Percentiles rank a stretch among this genome's conserved stretches.
These are phyloP conservation scores for Trametes cinnabarina DNA, from an alignment of 768 basidiomycete species.

Conservation along the genomic window DNA sequence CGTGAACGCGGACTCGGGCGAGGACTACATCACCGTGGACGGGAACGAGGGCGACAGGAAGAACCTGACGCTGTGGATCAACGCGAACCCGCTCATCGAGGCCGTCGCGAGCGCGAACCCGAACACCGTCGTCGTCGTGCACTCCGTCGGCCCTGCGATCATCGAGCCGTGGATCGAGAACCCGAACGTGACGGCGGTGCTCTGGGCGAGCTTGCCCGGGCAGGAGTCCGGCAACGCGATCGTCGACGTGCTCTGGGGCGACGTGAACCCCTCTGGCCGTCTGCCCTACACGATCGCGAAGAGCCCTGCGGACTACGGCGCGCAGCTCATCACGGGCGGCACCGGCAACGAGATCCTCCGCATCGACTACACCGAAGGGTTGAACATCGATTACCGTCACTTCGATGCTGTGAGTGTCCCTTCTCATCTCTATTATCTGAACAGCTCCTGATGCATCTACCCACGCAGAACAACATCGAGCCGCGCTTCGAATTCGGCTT, in stretches of 20 bases:
- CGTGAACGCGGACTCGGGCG: slow-evolving; percentile 81
- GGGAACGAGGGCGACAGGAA: slow-evolving; percentile 75
- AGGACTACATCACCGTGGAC: slow-evolving; percentile 77
- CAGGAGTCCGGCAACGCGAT: slow-evolving; percentile 52
- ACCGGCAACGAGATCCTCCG: slow-evolving; percentile 27
- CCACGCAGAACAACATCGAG: slow-evolving; percentile 55
- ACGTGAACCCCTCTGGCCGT: slow-evolving; percentile 48
- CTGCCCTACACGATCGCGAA: slow-evolving; percentile 56
- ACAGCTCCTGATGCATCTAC: background rate
- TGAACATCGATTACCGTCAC: slow-evolving; percentile 37
- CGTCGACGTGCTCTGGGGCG: slow-evolving; percentile 51
- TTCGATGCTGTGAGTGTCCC: slow-evolving; percentile 35
- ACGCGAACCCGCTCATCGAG: slow-evolving; percentile 66
- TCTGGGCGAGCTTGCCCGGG: slow-evolving; percentile 42
- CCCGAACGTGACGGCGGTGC: slow-evolving; percentile 49
- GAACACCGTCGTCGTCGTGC: slow-evolving; percentile 70
- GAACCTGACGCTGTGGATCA: slow-evolving; percentile 73
- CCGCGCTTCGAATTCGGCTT: slow-evolving; percentile 91
- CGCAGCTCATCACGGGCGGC: slow-evolving; percentile 28
- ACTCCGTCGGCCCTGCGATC: slow-evolving; percentile 43
- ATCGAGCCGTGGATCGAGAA: slow-evolving; percentile 47
- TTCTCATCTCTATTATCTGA: background rate
- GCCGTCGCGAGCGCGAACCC: slow-evolving; percentile 65
- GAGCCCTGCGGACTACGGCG: slow-evolving; percentile 43
- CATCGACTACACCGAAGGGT: slow-evolving; percentile 39